These are phyloP conservation scores for Microbotryomycetes sp. DNA, from an alignment of 1,284 basidiomycete species.

Conservation along the genomic window DNA sequence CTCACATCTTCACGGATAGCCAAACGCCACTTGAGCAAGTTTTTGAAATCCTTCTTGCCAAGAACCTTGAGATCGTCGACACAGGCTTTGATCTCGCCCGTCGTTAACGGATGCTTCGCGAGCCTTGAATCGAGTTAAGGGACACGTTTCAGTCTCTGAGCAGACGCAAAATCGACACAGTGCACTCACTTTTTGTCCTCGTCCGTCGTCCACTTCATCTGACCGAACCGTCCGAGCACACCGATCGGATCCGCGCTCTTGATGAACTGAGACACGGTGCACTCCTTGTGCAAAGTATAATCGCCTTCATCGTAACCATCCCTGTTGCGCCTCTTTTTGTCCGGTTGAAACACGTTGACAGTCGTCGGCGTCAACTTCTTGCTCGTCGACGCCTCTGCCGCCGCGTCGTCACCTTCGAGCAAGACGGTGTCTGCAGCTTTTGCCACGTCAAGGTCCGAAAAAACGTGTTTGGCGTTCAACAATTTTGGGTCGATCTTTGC, in stretches of 20 bases:
- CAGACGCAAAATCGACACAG: not conserved
- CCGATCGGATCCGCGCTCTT: constrained; percentile 61
- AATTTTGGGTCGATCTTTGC: constrained; percentile 97
- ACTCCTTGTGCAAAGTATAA: constrained; percentile 77
- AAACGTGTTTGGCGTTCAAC: constrained; percentile 94
- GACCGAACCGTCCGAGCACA: constrained; percentile 73
- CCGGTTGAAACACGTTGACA: constrained; percentile 87
- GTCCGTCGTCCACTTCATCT: constrained; percentile 67
- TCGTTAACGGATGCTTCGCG: constrained; percentile 64
- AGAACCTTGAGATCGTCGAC: constrained; percentile 92
- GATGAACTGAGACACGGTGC: constrained; percentile 64
- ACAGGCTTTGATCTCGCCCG: constrained; percentile 69
- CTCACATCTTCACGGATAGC: constrained; percentile 71
- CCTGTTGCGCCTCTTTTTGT: constrained; percentile 87
- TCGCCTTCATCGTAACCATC: constrained; percentile 96
- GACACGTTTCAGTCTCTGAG: constrained; percentile 2
- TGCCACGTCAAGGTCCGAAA: constrained; percentile 66
- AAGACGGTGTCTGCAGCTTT: not conserved
- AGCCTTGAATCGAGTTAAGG: constrained; percentile 60
- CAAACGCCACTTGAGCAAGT: constrained; percentile 82
- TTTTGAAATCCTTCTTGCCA: constrained; percentile 95
- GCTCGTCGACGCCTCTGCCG: constrained; percentile 21
- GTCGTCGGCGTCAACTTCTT: constrained; percentile 49
- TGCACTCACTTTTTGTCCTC: constrained; percentile 69
- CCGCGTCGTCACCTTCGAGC: constrained; percentile 6